Evolutionary conservation across 139 green algal species (phyloP), one percentile per base, ranked within the genome.

Genomic region (Closterium sp.): DNA sequence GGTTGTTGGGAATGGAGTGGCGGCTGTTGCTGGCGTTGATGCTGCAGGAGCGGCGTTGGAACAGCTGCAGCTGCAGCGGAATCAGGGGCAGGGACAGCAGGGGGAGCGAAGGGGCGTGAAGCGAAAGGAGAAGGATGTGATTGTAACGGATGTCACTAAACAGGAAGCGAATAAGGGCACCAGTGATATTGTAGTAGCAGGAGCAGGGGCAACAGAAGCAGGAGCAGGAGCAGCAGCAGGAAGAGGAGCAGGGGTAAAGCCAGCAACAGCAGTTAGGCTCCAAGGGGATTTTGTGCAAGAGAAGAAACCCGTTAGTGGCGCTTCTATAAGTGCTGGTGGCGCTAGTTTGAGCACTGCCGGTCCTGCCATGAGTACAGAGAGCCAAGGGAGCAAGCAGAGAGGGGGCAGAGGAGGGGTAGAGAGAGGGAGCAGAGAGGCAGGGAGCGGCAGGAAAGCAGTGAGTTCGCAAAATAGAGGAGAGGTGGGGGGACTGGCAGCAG

Each of bases 61-160:
- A 13, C 62, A 79, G 62, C 62, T 79, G 13, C 62, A 79, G 62
- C 62, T 79, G 62, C 62, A 79, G 62, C 62, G 62, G 62, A 22
- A 79, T 22, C 62, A 79, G 62, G 62, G 62, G 19, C 62, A 79
- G 62, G n/a, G n/a, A n/a, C 62, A 79, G 62, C 62, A 79, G 62
- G 62, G 62, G 62, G 62, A 79, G 62, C 79, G 86, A 42, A 89
- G 86, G 86, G 31, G 86, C 86, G 31, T 89, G 86, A 85, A 34
- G 86, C 17, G 31, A 38, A 89, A 89, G 31, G 86, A 89, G 86
- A 79, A 79, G 62, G 62, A 79, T 79, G 62, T 79, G 62, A 27
- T 79, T 79, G 62, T 79, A 24, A 13, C 62, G 62, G 62, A 79
- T 79, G 62, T 13, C 19, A 79, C 62, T 79, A 24, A 79, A 79